Conservation (phyloP, 768 basidiomycete species). For the Multifurca ochricompacta region DNA sequence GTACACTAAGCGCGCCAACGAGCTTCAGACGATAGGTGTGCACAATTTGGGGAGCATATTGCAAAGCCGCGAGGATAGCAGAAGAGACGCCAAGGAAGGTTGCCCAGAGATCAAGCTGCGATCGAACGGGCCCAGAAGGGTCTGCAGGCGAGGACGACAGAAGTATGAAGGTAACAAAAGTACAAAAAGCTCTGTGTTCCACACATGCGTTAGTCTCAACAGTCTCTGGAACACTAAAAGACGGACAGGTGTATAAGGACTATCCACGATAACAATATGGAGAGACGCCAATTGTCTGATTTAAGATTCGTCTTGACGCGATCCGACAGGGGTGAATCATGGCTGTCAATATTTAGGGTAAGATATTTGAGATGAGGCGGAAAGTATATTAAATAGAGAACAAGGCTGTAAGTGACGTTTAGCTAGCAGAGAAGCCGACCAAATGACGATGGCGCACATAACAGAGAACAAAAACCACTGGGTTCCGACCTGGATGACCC, state of each 20-base stretch:
- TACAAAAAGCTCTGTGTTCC: conserved; percentile 41
- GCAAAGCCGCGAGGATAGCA: conserved; percentile 67
- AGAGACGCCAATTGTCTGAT: conserved; percentile 71
- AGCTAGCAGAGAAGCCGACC: background rate
- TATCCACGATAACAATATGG: conserved; percentile 65
- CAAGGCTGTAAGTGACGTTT: conserved; percentile 43
- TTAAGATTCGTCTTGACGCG: conserved; percentile 43
- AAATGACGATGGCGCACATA: conserved; percentile 50
- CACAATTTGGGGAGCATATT: conserved; percentile 83
- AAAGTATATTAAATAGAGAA: conserved; percentile 90
- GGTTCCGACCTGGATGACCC: conserved; percentile 69
- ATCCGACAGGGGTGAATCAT: conserved; percentile 36
- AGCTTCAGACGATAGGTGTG: conserved; percentile 72
- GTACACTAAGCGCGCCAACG: conserved; percentile 89
- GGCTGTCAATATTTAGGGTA: conserved; percentile 34
- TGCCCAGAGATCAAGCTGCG: conserved; percentile 55
- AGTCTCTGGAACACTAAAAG: background rate
- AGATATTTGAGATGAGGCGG: conserved; percentile 75
- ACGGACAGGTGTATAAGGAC: conserved; percentile 68
- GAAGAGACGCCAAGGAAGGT: conserved; percentile 81
- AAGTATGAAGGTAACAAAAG: conserved; percentile 56
- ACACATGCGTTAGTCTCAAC: conserved; percentile 11
- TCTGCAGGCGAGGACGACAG: conserved; percentile 38
- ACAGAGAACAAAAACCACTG: conserved; percentile 82
- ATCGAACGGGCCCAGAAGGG: conserved; percentile 31